Evolutionary conservation across 305 asterid genomes (phyloP), one percentile per base, ranked within the genome.

Genomic region (Fraxinus platypoda): DNA sequence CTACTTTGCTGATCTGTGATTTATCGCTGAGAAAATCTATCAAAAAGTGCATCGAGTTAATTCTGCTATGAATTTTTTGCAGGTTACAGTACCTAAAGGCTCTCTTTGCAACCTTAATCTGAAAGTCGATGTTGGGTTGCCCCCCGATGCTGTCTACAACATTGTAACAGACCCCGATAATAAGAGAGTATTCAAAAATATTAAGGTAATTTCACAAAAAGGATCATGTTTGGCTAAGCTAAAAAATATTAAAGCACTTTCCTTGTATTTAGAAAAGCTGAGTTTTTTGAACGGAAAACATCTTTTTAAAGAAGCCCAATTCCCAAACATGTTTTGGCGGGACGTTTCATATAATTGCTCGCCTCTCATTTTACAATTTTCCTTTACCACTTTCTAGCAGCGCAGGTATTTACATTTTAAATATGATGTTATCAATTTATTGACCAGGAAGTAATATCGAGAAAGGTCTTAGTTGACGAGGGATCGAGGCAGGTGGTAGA

Each of bases 41-140:
- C 66, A 13, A 26, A 31, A 84, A 80, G 34, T 81, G 68, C 62
- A n/a, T n/a, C 2, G 17, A 74, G 43, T 75, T 35, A 78, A 52
- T 74, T 80, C n/a, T 78, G 31, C 66, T 19, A 6, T 59, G 46
- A 74, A 77, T 76, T 76, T 68, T 76, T 77, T 87, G 88, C 91
- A 95, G 99, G 97, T 95, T 23, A 91, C 89, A 31, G 92, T 95
- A 54, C 99, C 99, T 76, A 90, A 93, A 85, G 99, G 99, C 41
- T 92, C 97, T 79, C 94, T 95, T 28, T 94, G 97, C 82, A 88
- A 89, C 80, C 91, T 94, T 82, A 84, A 80, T 52, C 84, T 90
- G 80, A 85, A 79, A 64, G 95, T 92, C 37, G 81, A 94, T 83
- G 93, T 95, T 73, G 99, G 99, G 68, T 87, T 95, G 90, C 99